Evolutionary conservation across 345 rosid species (phyloP).

Genomic region (Gynandropsis gynandra): DNA sequence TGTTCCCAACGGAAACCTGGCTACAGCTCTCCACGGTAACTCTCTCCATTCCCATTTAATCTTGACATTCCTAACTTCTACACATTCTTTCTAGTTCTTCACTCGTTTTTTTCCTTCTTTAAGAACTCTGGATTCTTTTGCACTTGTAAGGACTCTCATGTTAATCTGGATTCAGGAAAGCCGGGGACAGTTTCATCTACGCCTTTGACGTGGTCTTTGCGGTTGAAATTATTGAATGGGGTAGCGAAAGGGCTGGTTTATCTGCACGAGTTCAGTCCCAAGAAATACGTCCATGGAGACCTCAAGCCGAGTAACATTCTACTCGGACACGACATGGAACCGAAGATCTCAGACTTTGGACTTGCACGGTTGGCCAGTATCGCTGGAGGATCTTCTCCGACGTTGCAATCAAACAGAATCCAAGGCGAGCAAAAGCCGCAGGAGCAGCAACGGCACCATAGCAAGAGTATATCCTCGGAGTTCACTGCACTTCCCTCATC

Average conservation of each 20-base stretch:
- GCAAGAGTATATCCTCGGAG: constrained; percentile 30
- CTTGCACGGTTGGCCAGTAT: constrained; percentile 85
- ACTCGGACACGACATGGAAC: constrained; percentile 74
- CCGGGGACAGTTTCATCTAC: constrained; percentile 54
- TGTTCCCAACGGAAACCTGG: constrained; percentile 74
- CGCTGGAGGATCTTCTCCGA: constrained; percentile 81
- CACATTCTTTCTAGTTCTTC: too few relatives aligned
- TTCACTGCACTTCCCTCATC: constrained; percentile 40
- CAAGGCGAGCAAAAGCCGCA: constrained; percentile 40
- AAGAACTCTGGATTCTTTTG: constrained; percentile 33
- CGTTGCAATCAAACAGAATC: constrained; percentile 55
- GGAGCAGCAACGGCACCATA: constrained; percentile 45
- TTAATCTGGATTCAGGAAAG: constrained; percentile 43
- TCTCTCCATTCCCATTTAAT: constrained; percentile 3
- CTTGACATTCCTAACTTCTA: neutral
- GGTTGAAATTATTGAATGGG: constrained; percentile 69
- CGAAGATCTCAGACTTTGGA: constrained; percentile 80
- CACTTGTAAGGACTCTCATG: neutral
- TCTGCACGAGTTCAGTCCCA: constrained; percentile 87
- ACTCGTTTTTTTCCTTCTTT: constrained; percentile 6
- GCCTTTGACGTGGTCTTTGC: constrained; percentile 62
- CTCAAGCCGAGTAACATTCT: constrained; percentile 77
- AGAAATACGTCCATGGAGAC: constrained; percentile 92
- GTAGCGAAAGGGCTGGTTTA: constrained; percentile 71
- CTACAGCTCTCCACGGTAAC: constrained; percentile 82